Evolutionary conservation across 108 stramenopile species (phyloP).

Genomic region (Aurantiochytrium sp.): DNA sequence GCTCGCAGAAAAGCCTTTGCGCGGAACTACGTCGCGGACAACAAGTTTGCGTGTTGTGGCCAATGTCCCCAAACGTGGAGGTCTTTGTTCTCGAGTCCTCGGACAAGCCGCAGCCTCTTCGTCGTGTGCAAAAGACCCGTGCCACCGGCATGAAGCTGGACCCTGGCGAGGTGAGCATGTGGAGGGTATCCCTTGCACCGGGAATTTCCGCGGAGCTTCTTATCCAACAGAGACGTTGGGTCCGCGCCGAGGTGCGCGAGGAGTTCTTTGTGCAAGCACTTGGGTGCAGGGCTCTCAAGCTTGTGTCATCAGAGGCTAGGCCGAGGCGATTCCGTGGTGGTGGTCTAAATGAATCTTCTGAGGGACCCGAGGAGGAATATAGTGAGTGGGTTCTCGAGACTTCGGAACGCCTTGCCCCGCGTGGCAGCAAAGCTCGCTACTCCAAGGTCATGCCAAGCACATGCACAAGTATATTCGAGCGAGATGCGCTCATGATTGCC

Average conservation of each 20-base stretch:
- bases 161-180: neutral
- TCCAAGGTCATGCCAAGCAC: neutral
- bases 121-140: no score
- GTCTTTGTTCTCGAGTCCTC: no score
- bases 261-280: neutral
- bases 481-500: neutral
- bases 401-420: neutral
- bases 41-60: neutral
- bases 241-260: neutral
- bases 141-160: neutral
- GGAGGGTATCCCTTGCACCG: neutral
- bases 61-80: neutral
- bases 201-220: neutral
- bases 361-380: neutral
- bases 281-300: neutral
- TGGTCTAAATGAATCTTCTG: neutral
- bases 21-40: neutral
- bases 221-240: neutral
- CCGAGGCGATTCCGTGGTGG: neutral
- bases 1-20: neutral
- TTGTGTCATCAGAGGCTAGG: neutral
- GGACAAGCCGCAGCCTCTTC: no score
- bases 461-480: neutral
- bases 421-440: neutral
- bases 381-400: neutral